phyloP scores from a whole-genome alignment of 495 filamentous ascomycete species.

The Talaromyces ruber region DNA sequence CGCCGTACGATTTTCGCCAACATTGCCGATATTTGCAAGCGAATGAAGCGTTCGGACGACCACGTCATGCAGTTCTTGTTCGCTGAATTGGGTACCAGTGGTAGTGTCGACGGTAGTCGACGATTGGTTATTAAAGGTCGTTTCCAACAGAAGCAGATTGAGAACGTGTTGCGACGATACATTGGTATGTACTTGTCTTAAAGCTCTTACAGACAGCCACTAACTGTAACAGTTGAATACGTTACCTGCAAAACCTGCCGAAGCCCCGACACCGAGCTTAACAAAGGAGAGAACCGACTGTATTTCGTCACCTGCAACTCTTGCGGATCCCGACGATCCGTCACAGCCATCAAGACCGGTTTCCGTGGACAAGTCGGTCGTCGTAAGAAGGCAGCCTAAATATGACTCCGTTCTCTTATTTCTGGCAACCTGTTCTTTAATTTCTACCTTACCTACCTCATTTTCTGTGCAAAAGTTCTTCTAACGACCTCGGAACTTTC shows the following conservation, averaged over 20 bases:
- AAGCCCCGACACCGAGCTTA: conserved; percentile 88
- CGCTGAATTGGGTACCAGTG: conserved; percentile 93
- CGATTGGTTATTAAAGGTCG: conserved; percentile 97
- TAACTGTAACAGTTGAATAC: conserved; percentile 65
- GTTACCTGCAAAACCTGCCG: conserved; percentile 98
- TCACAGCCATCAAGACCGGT: conserved; percentile 98
- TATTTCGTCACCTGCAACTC: conserved; percentile 81
- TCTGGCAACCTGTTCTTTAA: not conserved
- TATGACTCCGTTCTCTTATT: not conserved
- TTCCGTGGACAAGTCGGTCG: conserved; percentile 98
- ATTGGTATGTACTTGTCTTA: conserved; percentile 58
- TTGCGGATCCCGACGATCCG: conserved; percentile 81
- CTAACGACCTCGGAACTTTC: not conserved
- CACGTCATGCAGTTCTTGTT: conserved; percentile 96
- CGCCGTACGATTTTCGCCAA: conserved; percentile 99
- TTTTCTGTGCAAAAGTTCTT: not conserved
- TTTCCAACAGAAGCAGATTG: conserved; percentile 97
- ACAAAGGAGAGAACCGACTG: conserved; percentile 96
- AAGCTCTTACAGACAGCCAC: conserved; percentile 7
- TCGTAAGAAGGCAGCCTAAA: conserved; percentile 49
- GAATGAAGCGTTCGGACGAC: conserved; percentile 96
- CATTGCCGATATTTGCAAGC: conserved; percentile 82
- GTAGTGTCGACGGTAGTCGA: conserved; percentile 84
- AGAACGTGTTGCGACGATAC: conserved; percentile 88
- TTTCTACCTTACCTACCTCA: not conserved